These are phyloP conservation scores for Corymbia citriodora DNA, from an alignment of 441 rosid genomes.

Conservation along the genomic window DNA sequence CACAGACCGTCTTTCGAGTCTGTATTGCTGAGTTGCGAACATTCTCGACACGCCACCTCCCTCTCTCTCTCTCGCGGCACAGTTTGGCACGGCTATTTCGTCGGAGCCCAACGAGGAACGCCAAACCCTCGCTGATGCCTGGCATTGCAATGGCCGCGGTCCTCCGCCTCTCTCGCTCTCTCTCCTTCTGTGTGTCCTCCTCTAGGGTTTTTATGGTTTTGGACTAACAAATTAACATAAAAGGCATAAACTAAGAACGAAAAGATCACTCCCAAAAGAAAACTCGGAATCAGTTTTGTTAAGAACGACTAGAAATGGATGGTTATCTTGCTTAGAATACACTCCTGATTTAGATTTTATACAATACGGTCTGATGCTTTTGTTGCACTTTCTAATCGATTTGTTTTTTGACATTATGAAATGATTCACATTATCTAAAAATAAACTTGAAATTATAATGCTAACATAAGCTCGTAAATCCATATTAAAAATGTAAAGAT, in stretches of 20 bases:
- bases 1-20: neutral
- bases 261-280: neutral
- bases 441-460: rapidly evolving
- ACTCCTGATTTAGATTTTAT: neutral
- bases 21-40: neutral
- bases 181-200: neutral
- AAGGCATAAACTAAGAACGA: neutral
- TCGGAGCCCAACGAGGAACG: neutral
- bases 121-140: neutral
- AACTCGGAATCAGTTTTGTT: neutral
- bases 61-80: neutral
- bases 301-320: neutral
- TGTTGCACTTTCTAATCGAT: neutral
- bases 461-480: neutral
- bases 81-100: neutral
- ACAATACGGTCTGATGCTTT: neutral
- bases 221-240: neutral
- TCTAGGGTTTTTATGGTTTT: neutral
- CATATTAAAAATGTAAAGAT: neutral
- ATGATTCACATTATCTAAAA: neutral
- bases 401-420: neutral
- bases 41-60: neutral
- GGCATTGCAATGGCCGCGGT: neutral
- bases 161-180: neutral
- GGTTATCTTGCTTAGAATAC: neutral